Conservation (phyloP, 2,329 filamentous ascomycete genomes). For the Exserohilum turcica region DNA sequence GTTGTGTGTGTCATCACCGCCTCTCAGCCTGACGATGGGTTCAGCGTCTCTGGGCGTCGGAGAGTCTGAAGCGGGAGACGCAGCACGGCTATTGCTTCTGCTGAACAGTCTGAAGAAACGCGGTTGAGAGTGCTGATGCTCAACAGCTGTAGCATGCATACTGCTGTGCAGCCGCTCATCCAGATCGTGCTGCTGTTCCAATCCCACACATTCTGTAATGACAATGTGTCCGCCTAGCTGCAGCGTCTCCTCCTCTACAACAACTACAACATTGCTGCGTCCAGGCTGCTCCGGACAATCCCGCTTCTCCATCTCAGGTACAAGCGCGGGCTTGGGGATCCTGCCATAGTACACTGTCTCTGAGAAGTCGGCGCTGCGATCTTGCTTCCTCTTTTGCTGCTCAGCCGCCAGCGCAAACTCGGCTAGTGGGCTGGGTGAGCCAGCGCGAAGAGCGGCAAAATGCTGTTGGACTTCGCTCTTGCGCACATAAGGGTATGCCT, state of each 20-base stretch:
- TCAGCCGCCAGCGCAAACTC: not conserved
- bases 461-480: constrained; percentile 25
- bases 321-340: not conserved
- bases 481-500: constrained; percentile 30
- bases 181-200: not conserved
- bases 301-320: not conserved
- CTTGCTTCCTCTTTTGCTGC: not conserved
- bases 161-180: not conserved
- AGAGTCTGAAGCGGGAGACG: not conserved
- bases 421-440: constrained; percentile 18
- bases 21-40: constrained; percentile 10
- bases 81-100: not conserved
- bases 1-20: constrained; percentile 7
- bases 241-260: not conserved
- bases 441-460: constrained; percentile 20
- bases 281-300: not conserved
- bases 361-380: constrained; percentile 13
- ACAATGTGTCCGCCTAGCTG: not conserved
- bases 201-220: not conserved
- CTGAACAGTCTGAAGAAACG: not conserved
- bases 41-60: not conserved
- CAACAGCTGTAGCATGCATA: not conserved
- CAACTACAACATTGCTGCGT: not conserved
- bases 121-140: no score
- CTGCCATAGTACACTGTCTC: constrained; percentile 15